A percentile compares a stretch with the other conserved stretches of the same genome.
These are phyloP conservation scores for Leccinellum albellum DNA, from an alignment of 768 basidiomycete species.

Conservation along the genomic window DNA sequence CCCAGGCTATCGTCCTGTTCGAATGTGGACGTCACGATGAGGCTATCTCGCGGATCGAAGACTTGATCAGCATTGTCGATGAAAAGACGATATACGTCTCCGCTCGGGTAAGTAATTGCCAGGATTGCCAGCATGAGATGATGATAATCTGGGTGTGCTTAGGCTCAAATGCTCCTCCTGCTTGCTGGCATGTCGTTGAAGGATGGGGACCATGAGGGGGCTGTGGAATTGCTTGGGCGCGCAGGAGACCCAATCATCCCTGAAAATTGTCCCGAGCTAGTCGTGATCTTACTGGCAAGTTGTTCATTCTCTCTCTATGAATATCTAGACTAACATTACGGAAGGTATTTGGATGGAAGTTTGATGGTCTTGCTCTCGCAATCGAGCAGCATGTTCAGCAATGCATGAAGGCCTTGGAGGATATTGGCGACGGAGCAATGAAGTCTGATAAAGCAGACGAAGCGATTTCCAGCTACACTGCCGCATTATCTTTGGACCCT, in stretches of 20 bases:
- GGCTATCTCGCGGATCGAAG: conserved; percentile 4
- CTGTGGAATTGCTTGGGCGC: not conserved
- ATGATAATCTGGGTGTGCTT: not conserved
- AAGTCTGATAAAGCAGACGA: not conserved
- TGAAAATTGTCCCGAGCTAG: too few species aligned
- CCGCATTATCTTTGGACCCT: not conserved
- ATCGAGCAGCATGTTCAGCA: not conserved
- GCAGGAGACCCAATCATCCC: too few species aligned
- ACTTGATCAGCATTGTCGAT: not conserved
- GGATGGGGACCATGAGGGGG: not conserved
- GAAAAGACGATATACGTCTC: not conserved
- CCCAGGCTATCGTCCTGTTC: conserved; percentile 7
- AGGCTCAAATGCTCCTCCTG: conserved; percentile 9
- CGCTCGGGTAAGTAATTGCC: not conserved
- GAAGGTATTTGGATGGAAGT: conserved; percentile 13
- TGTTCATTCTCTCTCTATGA: rapidly evolving
- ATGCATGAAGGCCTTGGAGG: not conserved
- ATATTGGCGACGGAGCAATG: not conserved
- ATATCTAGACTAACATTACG: not conserved
- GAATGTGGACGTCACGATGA: conserved; percentile 1
- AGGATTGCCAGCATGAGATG: too few species aligned
- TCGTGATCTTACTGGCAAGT: too few species aligned
- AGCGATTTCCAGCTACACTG: not conserved
- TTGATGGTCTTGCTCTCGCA: not conserved
- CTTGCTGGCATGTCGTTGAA: not conserved